phyloP scores from a whole-genome alignment of 805 yeast genomes.

The Kodamaea nitidulidarum region DNA sequence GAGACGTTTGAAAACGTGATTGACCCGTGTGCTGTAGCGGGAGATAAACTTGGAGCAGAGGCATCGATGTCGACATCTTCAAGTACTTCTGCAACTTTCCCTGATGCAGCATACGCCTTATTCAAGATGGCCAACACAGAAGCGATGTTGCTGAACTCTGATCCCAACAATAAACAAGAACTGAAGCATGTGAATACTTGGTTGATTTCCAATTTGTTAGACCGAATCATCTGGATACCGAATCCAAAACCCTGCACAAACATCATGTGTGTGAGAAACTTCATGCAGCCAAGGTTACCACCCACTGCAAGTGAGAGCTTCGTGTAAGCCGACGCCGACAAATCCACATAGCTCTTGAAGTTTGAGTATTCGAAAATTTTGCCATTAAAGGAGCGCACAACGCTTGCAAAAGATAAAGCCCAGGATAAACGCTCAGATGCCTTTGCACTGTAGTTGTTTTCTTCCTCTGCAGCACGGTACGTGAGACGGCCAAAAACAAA shows the following conservation, averaged over 20 bases:
- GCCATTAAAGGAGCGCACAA: constrained; percentile 62
- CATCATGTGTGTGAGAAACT: constrained; percentile 60
- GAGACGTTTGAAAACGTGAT: constrained; percentile 53
- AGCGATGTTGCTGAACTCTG: constrained; percentile 51
- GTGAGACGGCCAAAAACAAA: constrained; percentile 49
- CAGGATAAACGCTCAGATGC: constrained; percentile 67
- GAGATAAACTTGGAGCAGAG: constrained; percentile 4
- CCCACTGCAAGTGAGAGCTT: constrained; percentile 46
- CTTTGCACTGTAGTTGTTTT: constrained; percentile 52
- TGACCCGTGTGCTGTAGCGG: constrained; percentile 33
- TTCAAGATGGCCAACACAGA: constrained; percentile 58
- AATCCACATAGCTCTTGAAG: constrained; percentile 35
- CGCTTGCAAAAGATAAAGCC: constrained; percentile 55
- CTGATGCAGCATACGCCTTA: constrained; percentile 68
- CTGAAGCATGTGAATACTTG: constrained; percentile 79
- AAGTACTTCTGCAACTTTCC: constrained; percentile 41
- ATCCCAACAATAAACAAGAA: constrained; percentile 71
- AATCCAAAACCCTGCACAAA: constrained; percentile 93
- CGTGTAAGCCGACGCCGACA: constrained; percentile 38
- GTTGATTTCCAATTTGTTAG: constrained; percentile 50
- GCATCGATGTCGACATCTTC: constrained; percentile 3
- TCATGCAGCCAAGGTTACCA: constrained; percentile 53
- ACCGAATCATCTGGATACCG: constrained; percentile 64
- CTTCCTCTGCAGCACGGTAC: constrained; percentile 45
- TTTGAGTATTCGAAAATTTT: constrained; percentile 47